Evolutionary conservation across 2,329 filamentous ascomycete species (phyloP).

Genomic region (Monilinia laxa): DNA sequence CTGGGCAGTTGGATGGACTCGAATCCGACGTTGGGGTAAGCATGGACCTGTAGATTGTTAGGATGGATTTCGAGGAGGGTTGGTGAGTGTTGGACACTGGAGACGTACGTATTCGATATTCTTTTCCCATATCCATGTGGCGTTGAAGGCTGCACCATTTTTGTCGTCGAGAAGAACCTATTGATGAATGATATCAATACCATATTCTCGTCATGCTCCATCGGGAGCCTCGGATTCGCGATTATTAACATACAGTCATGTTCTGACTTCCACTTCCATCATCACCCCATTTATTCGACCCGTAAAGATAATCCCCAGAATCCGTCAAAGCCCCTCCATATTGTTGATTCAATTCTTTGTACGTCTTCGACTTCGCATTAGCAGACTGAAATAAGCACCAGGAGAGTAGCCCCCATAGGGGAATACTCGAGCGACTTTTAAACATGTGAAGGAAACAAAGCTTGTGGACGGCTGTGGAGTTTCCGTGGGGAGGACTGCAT

Average conservation of each 20-base stretch:
- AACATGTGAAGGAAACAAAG: conserved; percentile 14
- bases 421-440: neutral
- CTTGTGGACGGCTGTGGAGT: neutral
- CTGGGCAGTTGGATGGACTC: conserved; percentile 18
- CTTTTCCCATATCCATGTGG: conserved; percentile 18
- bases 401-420: neutral
- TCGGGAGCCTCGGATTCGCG: neutral
- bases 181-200: neutral
- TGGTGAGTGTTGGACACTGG: neutral
- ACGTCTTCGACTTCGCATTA: neutral
- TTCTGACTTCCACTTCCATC: conserved; percentile 22
- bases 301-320: conserved; percentile 13
- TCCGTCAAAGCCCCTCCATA: conserved; percentile 18
- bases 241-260: conserved; percentile 15
- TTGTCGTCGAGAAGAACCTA: conserved; percentile 15
- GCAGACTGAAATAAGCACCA: neutral
- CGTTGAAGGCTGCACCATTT: conserved; percentile 23
- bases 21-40: conserved; percentile 20
- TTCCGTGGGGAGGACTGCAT: neutral
- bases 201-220: neutral
- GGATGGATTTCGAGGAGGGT: neutral
- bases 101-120: conserved; percentile 16
- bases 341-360: conserved; percentile 3
- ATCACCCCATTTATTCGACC: conserved; percentile 21
- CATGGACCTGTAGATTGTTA: conserved; percentile 14